These are phyloP conservation scores for Rhynchospora tenuis DNA, from an alignment of 176 grass and related monocot genomes.

Conservation along the genomic window DNA sequence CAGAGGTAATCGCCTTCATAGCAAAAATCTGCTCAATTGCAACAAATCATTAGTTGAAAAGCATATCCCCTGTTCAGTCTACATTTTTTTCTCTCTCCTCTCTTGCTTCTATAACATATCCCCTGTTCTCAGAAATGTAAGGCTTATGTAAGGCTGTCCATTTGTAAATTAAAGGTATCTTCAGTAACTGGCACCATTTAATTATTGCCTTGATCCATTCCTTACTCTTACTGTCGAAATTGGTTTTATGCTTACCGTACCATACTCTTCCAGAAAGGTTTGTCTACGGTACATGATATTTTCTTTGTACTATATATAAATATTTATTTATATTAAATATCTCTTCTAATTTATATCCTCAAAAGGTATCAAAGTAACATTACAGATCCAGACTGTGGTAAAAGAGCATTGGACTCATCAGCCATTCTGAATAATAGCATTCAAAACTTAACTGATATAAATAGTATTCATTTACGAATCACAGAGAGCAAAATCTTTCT, in stretches of 20 bases:
- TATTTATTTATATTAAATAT: neutral
- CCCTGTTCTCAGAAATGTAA: neutral
- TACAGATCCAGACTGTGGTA: neutral
- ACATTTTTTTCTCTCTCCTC: neutral
- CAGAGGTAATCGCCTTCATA: slow-evolving; percentile 54
- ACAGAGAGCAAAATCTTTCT: neutral
- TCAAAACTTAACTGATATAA: neutral
- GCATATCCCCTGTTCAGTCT: neutral
- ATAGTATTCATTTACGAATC: neutral
- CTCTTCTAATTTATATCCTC: neutral
- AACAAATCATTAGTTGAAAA: slow-evolving; percentile 6
- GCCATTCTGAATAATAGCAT: neutral
- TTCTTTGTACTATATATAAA: neutral
- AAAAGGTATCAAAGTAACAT: neutral
- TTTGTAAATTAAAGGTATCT: neutral
- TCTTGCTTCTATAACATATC: neutral
- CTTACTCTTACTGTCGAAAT: neutral
- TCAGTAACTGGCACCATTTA: neutral
- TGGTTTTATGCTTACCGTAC: neutral
- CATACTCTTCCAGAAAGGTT: neutral
- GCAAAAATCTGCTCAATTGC: slow-evolving; percentile 69
- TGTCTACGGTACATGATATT: neutral
- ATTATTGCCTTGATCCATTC: neutral
- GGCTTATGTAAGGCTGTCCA: neutral
- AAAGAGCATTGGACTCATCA: neutral